Base-by-base conservation (phyloP, 495 filamentous ascomycete genomes). In the Pyrenula aspistea region DNA sequence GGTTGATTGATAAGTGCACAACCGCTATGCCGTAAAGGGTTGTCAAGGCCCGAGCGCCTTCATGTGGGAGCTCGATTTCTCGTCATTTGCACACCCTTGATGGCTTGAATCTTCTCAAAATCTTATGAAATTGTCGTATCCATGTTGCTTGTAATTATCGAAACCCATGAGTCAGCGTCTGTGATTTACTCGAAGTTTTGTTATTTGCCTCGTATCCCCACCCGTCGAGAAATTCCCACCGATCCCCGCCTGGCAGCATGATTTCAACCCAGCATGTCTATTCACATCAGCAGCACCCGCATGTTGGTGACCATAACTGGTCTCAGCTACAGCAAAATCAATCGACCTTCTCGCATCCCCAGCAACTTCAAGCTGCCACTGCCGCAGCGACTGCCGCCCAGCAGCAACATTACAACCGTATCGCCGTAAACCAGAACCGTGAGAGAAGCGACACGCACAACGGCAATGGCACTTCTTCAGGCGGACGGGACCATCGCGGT, bases 381-480 rank as follows among this genome's bases (percentile, higher is more conserved):
- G 83, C 82, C 21, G 82, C 82, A 22, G 82, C 83, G 11, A 78
- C 79, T 25, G 83, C 79, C 21, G 82, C 79, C 51, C 85, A 87
- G 59, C 86, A 89, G 67, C 86, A 89, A 71, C 85, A 89, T 65
- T 91, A 91, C 71, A 87, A 81, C 64, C 84, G 88, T 53, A 77
- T 93, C 49, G 81, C 84, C 23, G 82, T 79, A 65, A 79, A 71
- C 58, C 78, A 85, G 59, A 85, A 81, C 60, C 71, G 50, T 42
- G 31, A 23, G 58, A 60, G 25, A 59, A 60, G 31, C 15, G 31
- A 42, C 15, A 42, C 31, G 8, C 31, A 42, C 15, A 42, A 15
- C 31, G 31, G 31, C 15, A 42, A 15, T 15, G 31, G 31, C 15
- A 42, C 31, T 42, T 42, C 31, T 42, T 42, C 31, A 4, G 31